A percentile compares a stretch with the other conserved stretches of the same genome.
These are phyloP conservation scores for Eimeria mitis DNA, from an alignment of 169 alveolate species.

Conservation along the genomic window DNA sequence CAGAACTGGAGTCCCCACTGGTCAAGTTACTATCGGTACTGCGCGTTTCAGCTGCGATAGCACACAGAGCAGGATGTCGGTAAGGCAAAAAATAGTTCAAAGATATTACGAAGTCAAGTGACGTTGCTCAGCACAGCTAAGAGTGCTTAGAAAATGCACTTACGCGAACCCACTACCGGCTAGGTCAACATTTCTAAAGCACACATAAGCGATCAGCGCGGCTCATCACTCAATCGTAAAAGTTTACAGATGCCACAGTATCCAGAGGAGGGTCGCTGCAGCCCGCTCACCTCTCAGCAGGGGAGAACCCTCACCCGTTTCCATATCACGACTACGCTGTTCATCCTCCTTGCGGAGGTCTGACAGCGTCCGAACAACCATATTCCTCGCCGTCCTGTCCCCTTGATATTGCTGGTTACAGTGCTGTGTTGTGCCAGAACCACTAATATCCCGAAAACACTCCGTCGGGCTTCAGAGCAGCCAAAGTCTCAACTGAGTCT, in stretches of 20 bases:
- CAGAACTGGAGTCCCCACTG: conserved; percentile 30
- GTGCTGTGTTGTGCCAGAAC: conserved; percentile 1
- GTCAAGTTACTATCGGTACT: conserved; percentile 38
- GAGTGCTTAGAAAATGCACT: background rate
- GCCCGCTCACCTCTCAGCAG: conserved; percentile 37
- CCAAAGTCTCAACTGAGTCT: background rate
- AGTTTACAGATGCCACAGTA: background rate
- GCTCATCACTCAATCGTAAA: background rate
- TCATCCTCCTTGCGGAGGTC: conserved; percentile 81
- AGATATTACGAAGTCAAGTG: background rate
- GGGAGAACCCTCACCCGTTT: conserved; percentile 40
- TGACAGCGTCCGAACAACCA: conserved; percentile 72
- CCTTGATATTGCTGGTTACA: background rate
- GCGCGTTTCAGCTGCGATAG: conserved; percentile 51
- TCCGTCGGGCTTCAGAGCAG: background rate
- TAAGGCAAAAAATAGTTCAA: background rate
- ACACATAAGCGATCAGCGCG: background rate
- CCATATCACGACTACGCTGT: conserved; percentile 47
- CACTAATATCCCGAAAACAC: background rate
- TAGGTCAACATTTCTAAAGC: background rate
- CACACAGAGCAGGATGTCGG: background rate
- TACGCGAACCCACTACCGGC: background rate
- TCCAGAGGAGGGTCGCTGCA: background rate
- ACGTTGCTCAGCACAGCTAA: background rate
- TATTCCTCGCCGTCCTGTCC: background rate